Conservation (phyloP, 2,329 filamentous ascomycete species). For the Botryosphaeria agaves region DNA sequence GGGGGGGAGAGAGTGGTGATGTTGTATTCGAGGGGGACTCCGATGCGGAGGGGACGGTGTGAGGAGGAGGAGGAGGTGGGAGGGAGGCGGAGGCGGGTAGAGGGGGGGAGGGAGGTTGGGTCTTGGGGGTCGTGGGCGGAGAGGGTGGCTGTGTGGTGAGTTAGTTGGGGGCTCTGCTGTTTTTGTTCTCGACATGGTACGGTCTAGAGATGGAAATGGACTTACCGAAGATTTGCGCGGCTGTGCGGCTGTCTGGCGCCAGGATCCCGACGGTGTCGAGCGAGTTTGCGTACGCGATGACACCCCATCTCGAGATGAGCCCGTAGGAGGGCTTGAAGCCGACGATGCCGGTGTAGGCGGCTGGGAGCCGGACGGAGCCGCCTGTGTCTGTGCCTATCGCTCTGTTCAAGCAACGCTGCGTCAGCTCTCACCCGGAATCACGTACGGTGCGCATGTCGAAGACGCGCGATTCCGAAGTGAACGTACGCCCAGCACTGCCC, state of each 20-base stretch:
- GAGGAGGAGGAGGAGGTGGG: conserved; percentile 1
- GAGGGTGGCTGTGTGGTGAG: conserved; percentile 31
- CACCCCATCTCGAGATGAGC: conserved; percentile 66
- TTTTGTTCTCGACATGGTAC: no score
- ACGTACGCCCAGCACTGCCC: conserved; percentile 41
- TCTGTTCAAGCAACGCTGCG: conserved; percentile 12
- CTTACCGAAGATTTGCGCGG: conserved; percentile 23
- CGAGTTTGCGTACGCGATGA: conserved; percentile 84
- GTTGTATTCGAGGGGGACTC: conserved; percentile 65
- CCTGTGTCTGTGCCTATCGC: conserved; percentile 90
- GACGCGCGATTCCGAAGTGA: no score
- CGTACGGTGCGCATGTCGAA: no score
- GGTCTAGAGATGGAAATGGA: no score
- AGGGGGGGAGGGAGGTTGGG: conserved; percentile 49
- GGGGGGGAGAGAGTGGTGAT: conserved; percentile 57
- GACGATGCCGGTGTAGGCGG: conserved; percentile 66
- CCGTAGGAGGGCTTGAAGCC: conserved; percentile 92
- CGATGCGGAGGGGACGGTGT: conserved; percentile 28
- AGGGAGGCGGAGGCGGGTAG: conserved; percentile 34
- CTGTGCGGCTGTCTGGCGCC: conserved; percentile 35
- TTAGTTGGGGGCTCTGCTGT: no score
- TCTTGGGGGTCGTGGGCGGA: conserved; percentile 50
- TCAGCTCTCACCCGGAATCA: no score
- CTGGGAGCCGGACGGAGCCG: conserved; percentile 72
- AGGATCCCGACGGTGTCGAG: conserved; percentile 78